A percentile compares a stretch with the other conserved stretches of the same genome.
phyloP scores from a whole-genome alignment of 2,329 filamentous ascomycete genomes.

The Penicillium frequentans region DNA sequence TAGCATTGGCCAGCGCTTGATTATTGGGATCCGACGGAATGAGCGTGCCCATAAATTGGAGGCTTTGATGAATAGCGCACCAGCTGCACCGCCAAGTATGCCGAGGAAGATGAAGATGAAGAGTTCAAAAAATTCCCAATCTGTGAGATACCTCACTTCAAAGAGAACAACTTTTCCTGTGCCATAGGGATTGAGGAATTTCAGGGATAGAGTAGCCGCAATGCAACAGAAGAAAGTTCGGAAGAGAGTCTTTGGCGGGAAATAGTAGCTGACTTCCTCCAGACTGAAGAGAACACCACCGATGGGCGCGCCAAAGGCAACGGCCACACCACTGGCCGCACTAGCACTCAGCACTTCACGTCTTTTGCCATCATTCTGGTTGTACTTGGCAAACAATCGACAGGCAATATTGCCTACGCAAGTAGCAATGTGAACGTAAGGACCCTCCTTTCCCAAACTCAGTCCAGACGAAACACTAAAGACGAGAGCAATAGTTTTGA shows the following conservation, averaged over 20 bases:
- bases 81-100: constrained; percentile 76
- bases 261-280: constrained; percentile 95
- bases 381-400: constrained; percentile 91
- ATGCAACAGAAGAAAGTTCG: constrained; percentile 98
- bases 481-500: constrained; percentile 81
- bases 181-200: constrained; percentile 94
- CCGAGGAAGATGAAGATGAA: constrained; percentile 82
- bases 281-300: constrained; percentile 90
- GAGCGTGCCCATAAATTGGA: constrained; percentile 85
- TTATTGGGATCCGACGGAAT: constrained; percentile 75
- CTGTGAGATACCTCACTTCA: constrained; percentile 82
- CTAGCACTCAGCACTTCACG: constrained; percentile 92
- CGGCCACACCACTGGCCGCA: constrained; percentile 86
- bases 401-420: constrained; percentile 95
- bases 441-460: constrained; percentile 90
- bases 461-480: constrained; percentile 90
- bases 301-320: constrained; percentile 88
- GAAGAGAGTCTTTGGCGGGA: constrained; percentile 95
- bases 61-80: constrained; percentile 95
- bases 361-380: constrained; percentile 88
- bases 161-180: constrained; percentile 97
- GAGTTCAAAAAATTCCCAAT: constrained; percentile 95
- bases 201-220: constrained; percentile 81
- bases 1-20: constrained; percentile 80
- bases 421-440: constrained; percentile 95